Conservation (phyloP, 176 grass and related monocot genomes). For the Stipa capillata region DNA sequence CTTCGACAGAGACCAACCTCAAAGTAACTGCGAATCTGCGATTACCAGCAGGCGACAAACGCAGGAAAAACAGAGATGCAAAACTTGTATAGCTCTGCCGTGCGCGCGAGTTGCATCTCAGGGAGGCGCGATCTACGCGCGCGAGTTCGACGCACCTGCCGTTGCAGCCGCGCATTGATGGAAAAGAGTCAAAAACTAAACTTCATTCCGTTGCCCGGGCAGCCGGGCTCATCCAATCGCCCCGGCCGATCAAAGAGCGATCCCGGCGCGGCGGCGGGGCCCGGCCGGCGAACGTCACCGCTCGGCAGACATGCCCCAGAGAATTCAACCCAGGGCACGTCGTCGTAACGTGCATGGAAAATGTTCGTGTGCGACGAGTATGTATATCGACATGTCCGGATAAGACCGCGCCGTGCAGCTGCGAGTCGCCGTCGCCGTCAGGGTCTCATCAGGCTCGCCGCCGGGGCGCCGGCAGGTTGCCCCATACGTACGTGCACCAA, state of each 20-base stretch:
- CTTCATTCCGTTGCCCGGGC: background rate
- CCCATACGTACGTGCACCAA: background rate
- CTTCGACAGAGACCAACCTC: background rate
- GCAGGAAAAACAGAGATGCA: background rate
- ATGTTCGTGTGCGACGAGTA: background rate
- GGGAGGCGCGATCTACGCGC: background rate
- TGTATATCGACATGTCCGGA: background rate
- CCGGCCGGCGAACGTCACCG: background rate
- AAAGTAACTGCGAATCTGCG: background rate
- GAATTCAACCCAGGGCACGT: no score
- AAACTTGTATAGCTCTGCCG: background rate
- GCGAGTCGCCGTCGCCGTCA: background rate
- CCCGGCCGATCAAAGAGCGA: no score
- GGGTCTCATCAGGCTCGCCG: no score
- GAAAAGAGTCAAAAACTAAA: background rate
- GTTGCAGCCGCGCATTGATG: background rate
- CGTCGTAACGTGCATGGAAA: background rate
- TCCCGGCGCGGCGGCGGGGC: background rate
- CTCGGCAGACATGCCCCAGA: no score
- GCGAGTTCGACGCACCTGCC: no score
- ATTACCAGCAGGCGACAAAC: background rate
- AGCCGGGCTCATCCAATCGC: background rate
- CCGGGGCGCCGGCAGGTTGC: background rate
- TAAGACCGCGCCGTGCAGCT: background rate
- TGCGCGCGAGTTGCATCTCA: background rate